A percentile compares a stretch with the other conserved stretches of the same genome.
These are phyloP conservation scores for Mucuna pruriens DNA, from an alignment of 306 rosid species.

Conservation along the genomic window DNA sequence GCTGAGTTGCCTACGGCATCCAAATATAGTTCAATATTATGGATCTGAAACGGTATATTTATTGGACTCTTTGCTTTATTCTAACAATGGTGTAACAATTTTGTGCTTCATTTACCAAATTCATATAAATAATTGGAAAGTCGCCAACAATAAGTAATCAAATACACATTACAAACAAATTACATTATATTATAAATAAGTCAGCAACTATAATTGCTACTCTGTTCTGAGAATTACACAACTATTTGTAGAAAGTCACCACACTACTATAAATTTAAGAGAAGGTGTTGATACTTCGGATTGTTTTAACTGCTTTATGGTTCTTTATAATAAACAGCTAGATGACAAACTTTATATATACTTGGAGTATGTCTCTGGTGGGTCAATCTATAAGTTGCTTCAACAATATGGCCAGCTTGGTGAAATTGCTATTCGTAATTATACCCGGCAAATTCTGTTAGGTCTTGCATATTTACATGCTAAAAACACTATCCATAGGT, in stretches of 20 bases:
- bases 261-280: neutral
- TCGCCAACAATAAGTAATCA: neutral
- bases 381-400: conserved; percentile 81
- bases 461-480: conserved; percentile 86
- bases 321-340: conserved; percentile 51
- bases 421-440: conserved; percentile 74
- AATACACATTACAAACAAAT: neutral
- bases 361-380: conserved; percentile 87
- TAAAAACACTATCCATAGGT: conserved; percentile 84
- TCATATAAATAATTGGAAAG: neutral
- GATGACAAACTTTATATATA: conserved; percentile 77
- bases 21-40: conserved; percentile 81
- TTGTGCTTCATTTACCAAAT: neutral
- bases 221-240: neutral
- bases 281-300: neutral
- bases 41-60: conserved; percentile 66
- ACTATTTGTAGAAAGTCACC: neutral
- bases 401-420: conserved; percentile 83
- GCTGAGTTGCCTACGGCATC: conserved; percentile 74
- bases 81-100: neutral
- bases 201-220: neutral
- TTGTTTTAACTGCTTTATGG: conserved; percentile 16
- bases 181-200: neutral
- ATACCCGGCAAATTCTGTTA: conserved; percentile 75
- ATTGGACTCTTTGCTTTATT: conserved; percentile 15